A percentile compares a stretch with the other conserved stretches of the same genome.
These are phyloP conservation scores for Cyberlindnera mississippiensis DNA, from an alignment of 805 yeast genomes.

Conservation along the genomic window DNA sequence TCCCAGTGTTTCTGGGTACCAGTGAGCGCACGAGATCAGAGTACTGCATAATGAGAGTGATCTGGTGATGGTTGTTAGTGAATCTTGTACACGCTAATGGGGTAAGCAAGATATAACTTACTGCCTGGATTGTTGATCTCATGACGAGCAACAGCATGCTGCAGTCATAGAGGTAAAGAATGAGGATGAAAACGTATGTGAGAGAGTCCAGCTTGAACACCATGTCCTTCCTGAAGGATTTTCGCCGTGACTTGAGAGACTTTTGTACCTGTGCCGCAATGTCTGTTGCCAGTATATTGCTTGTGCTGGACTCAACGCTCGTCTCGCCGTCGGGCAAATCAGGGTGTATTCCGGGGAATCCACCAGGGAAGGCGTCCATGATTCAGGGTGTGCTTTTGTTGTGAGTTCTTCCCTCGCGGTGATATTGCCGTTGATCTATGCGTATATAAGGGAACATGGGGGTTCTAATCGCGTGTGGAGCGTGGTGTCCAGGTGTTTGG, in stretches of 20 bases:
- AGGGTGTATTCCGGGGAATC: constrained; percentile 15
- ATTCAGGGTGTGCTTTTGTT: neutral
- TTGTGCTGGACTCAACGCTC: neutral
- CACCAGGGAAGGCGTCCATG: constrained; percentile 25
- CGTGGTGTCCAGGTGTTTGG: neutral
- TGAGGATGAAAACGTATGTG: constrained; percentile 11
- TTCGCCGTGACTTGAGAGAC: constrained; percentile 16
- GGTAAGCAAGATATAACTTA: constrained; percentile 4
- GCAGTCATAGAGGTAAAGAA: constrained; percentile 27
- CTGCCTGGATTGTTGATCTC: constrained; percentile 14
- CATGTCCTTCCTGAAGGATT: constrained; percentile 15
- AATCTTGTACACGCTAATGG: no score
- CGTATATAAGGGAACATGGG: neutral
- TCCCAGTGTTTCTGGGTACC: constrained; percentile 10
- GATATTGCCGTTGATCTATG: no score
- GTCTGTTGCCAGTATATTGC: constrained; percentile 4
- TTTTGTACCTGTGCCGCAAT: constrained; percentile 7
- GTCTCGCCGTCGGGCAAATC: constrained; percentile 2
- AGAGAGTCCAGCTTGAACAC: constrained; percentile 8
- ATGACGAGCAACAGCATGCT: constrained; percentile 19
- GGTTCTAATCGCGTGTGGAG: neutral
- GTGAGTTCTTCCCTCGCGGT: no score
- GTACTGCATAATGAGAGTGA: constrained; percentile 8
- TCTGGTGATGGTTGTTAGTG: constrained; percentile 2
- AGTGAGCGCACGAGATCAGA: constrained; percentile 7